Base-by-base conservation (phyloP, 2,329 filamentous ascomycete genomes). In the Apiospora marii region DNA sequence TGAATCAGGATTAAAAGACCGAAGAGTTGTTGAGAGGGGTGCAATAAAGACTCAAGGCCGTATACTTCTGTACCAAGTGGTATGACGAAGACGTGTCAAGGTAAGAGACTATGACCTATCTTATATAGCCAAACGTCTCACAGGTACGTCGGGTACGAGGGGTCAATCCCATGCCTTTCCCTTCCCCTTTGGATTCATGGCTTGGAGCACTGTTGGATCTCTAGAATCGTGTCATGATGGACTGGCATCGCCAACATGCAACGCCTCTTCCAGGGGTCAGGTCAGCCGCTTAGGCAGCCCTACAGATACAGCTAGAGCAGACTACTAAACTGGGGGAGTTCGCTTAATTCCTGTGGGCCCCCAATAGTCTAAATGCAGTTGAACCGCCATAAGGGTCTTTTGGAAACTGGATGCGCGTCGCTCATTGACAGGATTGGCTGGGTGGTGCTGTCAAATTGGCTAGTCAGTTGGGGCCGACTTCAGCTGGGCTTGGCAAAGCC, bases 281-380 rank as follows among this genome's bases (percentile, higher is more conserved):
- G 34, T 64, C 58, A 41, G 58, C 58, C 58, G 58, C 58, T 41
- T 41, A 64, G 58, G 58, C 58, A 64, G 58, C 58, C 58, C 58
- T 64, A 64, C 34, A 41, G 58, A 64, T 12, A 41, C 58, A 41
- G 34, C 58, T 41, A 64, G 58, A 64, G 58, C 34, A n/a, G n/a
- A 14, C 30, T 37, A 37, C 4, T 22, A 61, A 37, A 61, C 48
- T 37, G 58, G 58, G 58, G 58, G 58, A 24, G 49, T 14, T 64
- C 34, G 58, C 58, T 41, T 64, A 64, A 41, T n/a, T n/a, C 13
- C 24, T n/a, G 58, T 64, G 58, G 58, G n/a, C 19, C 41, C 12
- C 19, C 58, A 64, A 41, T 64, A 41, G 58, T 64, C 34, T 64
- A 41, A 64, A n/a, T 1, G 19, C 13, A 41, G 19, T 64, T 10